Percentiles rank a stretch among this genome's conserved stretches.
These are phyloP conservation scores for Carex scoparia DNA, from an alignment of 176 grass and related monocot species.

Conservation along the genomic window DNA sequence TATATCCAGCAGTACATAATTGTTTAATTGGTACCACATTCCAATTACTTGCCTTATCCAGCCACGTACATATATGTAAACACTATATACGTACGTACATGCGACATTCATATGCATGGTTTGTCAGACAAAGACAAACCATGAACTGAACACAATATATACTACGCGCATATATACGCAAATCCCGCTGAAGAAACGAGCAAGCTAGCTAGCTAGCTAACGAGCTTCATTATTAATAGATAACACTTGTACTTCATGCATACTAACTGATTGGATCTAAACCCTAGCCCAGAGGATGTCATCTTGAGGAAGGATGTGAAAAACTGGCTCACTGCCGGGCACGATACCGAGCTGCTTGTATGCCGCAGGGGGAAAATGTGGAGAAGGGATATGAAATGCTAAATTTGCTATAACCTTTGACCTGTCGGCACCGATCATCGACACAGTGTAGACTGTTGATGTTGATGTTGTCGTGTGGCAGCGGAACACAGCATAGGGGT, in stretches of 20 bases:
- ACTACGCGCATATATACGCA: neutral
- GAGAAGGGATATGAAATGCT: slow-evolving; percentile 2
- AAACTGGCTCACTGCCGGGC: slow-evolving; percentile 32
- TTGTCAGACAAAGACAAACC: neutral
- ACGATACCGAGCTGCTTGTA: slow-evolving; percentile 22
- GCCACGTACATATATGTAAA: neutral
- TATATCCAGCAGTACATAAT: neutral
- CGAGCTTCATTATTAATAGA: neutral
- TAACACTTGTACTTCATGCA: neutral
- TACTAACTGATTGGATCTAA: neutral
- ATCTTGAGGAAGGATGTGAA: slow-evolving; percentile 27
- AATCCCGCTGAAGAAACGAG: neutral
- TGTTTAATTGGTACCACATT: neutral
- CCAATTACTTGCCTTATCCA: neutral
- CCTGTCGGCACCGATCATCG: slow-evolving; percentile 15
- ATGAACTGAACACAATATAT: neutral
- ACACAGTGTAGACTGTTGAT: slow-evolving; percentile 19
- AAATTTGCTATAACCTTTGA: slow-evolving; percentile 10
- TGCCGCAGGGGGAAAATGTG: neutral
- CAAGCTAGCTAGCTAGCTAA: neutral
- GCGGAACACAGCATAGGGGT: slow-evolving; percentile 36
- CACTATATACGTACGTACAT: too few species aligned
- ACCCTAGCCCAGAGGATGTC: slow-evolving; percentile 29
- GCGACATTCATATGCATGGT: too few species aligned
- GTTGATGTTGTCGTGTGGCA: slow-evolving; percentile 37